These are phyloP conservation scores for Helotiales sp. DNA, from an alignment of 2,329 filamentous ascomycete species.

Conservation along the genomic window DNA sequence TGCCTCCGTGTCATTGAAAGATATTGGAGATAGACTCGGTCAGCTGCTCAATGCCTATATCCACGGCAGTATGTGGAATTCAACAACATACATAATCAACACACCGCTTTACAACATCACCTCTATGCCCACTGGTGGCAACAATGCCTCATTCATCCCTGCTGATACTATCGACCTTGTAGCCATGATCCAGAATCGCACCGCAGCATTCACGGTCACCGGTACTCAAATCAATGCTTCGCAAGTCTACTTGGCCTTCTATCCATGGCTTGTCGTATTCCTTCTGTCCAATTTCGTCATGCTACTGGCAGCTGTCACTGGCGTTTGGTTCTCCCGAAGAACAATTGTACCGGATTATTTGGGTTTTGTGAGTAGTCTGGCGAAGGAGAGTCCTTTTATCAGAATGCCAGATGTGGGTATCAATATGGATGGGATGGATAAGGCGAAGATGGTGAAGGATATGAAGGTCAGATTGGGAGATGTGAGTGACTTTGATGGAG, in stretches of 20 bases:
- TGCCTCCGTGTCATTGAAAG: slow-evolving; percentile 10
- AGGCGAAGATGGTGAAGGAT: slow-evolving; percentile 26
- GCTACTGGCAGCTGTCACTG: slow-evolving; percentile 18
- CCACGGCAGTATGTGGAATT: slow-evolving; percentile 23
- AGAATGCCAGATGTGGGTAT: slow-evolving; percentile 27
- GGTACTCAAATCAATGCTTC: slow-evolving; percentile 10
- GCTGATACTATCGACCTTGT: slow-evolving; percentile 14
- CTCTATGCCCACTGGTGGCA: slow-evolving; percentile 15
- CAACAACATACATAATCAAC: slow-evolving; percentile 20
- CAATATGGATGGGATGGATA: slow-evolving; percentile 30
- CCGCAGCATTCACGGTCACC: slow-evolving; percentile 24
- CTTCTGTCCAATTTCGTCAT: slow-evolving; percentile 22
- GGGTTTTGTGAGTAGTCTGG: slow-evolving; percentile 24
- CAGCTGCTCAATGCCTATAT: slow-evolving; percentile 26
- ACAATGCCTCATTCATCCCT: slow-evolving; percentile 18
- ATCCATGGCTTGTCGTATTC: slow-evolving; percentile 24
- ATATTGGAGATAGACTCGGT: slow-evolving; percentile 25
- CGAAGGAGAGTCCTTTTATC: slow-evolving; percentile 27
- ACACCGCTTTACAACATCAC: slow-evolving; percentile 18
- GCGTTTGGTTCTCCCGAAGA: slow-evolving; percentile 20
- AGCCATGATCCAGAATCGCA: slow-evolving; percentile 25
- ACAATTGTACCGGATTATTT: slow-evolving; percentile 26
- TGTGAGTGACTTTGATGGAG: slow-evolving; percentile 17
- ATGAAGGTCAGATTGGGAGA: slow-evolving; percentile 26
- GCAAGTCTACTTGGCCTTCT: slow-evolving; percentile 22